These are phyloP conservation scores for Fusarium ramigenum DNA, from an alignment of 2,329 filamentous ascomycete genomes.

Conservation along the genomic window DNA sequence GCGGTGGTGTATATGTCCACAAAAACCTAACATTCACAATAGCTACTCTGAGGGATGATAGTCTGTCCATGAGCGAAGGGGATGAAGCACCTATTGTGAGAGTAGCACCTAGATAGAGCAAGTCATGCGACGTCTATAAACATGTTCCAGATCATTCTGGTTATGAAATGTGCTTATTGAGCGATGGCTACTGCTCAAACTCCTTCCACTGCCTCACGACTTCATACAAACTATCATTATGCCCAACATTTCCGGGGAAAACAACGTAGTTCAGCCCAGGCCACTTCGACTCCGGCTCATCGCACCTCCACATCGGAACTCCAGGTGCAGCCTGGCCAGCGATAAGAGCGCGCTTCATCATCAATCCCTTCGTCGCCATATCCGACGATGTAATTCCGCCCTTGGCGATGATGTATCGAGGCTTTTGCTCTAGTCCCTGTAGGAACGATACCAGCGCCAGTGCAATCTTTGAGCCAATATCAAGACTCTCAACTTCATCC, in stretches of 20 bases:
- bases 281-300: slow-evolving; percentile 61
- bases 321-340: slow-evolving; percentile 66
- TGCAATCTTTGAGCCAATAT: slow-evolving; percentile 64
- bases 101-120: background rate
- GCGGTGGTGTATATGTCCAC: slow-evolving; percentile 17
- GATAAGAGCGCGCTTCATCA: slow-evolving; percentile 62
- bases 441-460: slow-evolving; percentile 61
- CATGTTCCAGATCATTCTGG: too few species aligned
- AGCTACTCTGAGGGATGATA: background rate
- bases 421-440: slow-evolving; percentile 55
- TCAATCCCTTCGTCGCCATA: slow-evolving; percentile 64
- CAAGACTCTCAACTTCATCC: slow-evolving; percentile 60
- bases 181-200: background rate
- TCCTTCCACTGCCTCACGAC: slow-evolving; percentile 15
- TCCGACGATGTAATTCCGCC: slow-evolving; percentile 69
- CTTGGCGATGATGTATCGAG: slow-evolving; percentile 67
- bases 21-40: slow-evolving; percentile 20
- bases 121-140: too few species aligned
- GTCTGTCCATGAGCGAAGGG: slow-evolving; percentile 2
- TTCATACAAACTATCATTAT: slow-evolving; percentile 9
- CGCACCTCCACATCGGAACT: slow-evolving; percentile 67
- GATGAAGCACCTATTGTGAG: slow-evolving; percentile 4
- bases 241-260: slow-evolving; percentile 15
- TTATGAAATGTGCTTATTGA: too few species aligned
- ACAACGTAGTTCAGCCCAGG: slow-evolving; percentile 14